Evolutionary conservation across 208 protist species (phyloP), one percentile per base, ranked within the genome.

Genomic region (Wallacemonas collosoma): DNA sequence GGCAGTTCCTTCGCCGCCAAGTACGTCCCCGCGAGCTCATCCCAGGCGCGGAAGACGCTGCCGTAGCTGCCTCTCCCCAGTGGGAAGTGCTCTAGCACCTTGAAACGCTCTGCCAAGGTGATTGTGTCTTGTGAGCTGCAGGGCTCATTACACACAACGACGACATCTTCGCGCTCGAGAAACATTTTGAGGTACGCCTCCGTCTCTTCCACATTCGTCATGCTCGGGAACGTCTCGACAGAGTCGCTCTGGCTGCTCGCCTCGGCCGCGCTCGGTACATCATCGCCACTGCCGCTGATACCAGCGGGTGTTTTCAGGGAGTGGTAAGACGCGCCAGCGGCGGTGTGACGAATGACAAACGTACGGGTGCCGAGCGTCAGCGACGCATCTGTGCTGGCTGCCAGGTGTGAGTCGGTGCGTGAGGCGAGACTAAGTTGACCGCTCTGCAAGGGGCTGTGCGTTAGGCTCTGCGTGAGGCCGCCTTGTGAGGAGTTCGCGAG

Each of bases 1-100:
- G 72, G 68, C 73, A 91, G 43, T 65, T 90, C 86, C 82, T 94
- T 94, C 62, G 82, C 85, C 7, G 89, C 89, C 14, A 91, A 65
- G 80, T 88, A 88, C 55, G 82, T 68, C 15, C 82, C 85, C 8
- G 71, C 61, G 71, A 81, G 71, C 76, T 87, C 80, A 54, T 88
- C 85, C 83, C 85, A 90, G 51, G 85, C 85, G 36, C 77, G 82
- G 69, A 73, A 90, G 47, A 90, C 85, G 17, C 47, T 73, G 60
- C 85, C 82, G 66, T 81, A 88, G 71, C 75, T 88, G 43, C 85
- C 85, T 50, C 76, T 65, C 12, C 82, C 85, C 2, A 90, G 71
- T 15, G 64, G 79, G 3, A 14, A 12, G 65, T 83, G 68, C 41
- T 70, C 45, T 67, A 90, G 51, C 15, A 88, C 60, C 50, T 88